Base-by-base conservation (phyloP, 108 stramenopile species). In the Nitzschia sp. region DNA sequence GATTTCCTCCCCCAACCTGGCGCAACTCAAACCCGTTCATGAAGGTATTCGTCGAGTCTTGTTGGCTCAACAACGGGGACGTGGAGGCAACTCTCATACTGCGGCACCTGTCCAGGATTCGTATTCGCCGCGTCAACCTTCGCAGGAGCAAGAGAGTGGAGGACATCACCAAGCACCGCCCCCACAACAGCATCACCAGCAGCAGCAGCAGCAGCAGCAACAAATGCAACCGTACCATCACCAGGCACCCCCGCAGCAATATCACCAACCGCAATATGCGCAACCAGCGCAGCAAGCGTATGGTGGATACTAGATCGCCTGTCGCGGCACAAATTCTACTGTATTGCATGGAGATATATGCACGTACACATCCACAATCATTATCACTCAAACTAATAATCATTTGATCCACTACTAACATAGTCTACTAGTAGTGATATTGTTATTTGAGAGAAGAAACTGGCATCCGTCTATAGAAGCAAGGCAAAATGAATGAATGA, bases 11-110 rank as follows among this genome's bases (percentile, higher is more conserved):
- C 94, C 94, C 50, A 92, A 92, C 61, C 71, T 95, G 57, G 74
- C 72, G 19, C 80, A 82, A 55, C 72, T 95, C 35, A 92, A 91
- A 64, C 89, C 91, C 0, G 91, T 92, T 3, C 94, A 95, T 58
- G 89, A 90, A 74, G 94, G 90, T 19, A 84, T 95, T 61, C 68
- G 91, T 25, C 83, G 92, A 50, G 90, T 94, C 8, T 74, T 94
- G 69, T 53, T 86, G 69, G 82, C 90, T 26, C 92, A 94, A 75
- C 86, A 91, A 68, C 85, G 87, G 33, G 71, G 81, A 36, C 75
- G 81, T 27, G 85, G 89, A 3, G 65, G 73, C 23, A 54, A 63
- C 28, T 13, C 58, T 13, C 66, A 54, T 53, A 33, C 66, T 1
- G 58, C 56, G 9, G 58, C 58, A 31, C 57, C 57, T 6, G 1